Evolutionary conservation across 106 monocot species (phyloP), one percentile per base, ranked within the genome.

Genomic region (Dactylorhiza incarnata): DNA sequence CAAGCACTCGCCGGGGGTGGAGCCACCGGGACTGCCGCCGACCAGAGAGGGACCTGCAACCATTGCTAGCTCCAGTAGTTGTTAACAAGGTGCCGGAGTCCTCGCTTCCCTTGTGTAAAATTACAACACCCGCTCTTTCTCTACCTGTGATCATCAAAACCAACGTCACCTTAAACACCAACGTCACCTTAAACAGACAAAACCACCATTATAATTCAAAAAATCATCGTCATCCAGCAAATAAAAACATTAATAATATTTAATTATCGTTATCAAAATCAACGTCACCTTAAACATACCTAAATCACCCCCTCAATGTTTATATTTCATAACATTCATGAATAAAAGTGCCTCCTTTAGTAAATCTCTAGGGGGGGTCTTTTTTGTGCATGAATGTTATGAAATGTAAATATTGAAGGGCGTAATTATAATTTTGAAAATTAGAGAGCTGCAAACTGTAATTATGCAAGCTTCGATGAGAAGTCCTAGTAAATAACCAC

Each of bases 1-100:
- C 44, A 13, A 76, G 13, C 8, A 76, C 76, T 25, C 66, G n/a
- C 49, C 76, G 63, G 23, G 76, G 76, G 20, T 76, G 66, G 14
- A 76, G 76, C 76, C 66, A 65, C 47, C 24, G 46, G 17, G 48
- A 65, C 22, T 45, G 43, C 65, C 45, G 45, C 13, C 45, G 46
- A 37, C 76, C 45, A 12, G 65, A 49, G 66, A 47, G 17, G 15
- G 20, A 17, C 76, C 67, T 49, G 23, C 17, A 9, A 24, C 66
- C 26, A 12, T 26, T 26, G 24, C 66, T 26, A 13, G 37, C 13
- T 47, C 48, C 48, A 20, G 24, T 19, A 9, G 15, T 0, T 23
- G 48, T 5, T 24, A 49, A 24, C 22, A 46, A 3, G 7, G 66
- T 17, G 13, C 66, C 66, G 9, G 65, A 48, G 20, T 45, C 48